A percentile compares a stretch with the other conserved stretches of the same genome.
Conservation (phyloP, 2,329 filamentous ascomycete genomes). For the Fusarium musae region DNA sequence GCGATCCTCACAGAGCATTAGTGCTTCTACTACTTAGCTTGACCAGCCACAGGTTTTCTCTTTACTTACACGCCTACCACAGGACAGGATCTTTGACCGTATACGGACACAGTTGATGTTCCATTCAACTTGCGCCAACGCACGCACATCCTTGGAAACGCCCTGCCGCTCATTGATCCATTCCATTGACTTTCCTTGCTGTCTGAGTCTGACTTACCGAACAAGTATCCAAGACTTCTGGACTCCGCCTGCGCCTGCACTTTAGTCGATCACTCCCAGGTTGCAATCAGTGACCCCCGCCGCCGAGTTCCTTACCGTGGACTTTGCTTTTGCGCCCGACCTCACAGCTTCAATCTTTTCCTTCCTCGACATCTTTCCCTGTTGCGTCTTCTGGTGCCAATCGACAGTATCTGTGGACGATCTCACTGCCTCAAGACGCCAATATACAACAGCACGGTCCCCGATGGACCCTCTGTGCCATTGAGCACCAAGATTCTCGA, state of each 20-base stretch:
- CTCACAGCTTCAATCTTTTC: slow-evolving; percentile 22
- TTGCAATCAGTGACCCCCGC: slow-evolving; percentile 27
- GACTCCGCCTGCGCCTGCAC: slow-evolving; percentile 24
- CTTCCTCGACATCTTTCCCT: slow-evolving; percentile 12
- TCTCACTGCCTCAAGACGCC: slow-evolving; percentile 1
- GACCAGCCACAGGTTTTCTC: slow-evolving; percentile 25
- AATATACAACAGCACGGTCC: slow-evolving; percentile 3
- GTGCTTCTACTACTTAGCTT: slow-evolving; percentile 22
- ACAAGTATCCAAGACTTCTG: slow-evolving; percentile 20
- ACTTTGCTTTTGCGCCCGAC: slow-evolving; percentile 26
- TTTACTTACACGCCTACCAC: slow-evolving; percentile 5
- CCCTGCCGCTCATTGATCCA: slow-evolving; percentile 25
- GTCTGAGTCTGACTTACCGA: slow-evolving; percentile 21
- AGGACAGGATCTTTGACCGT: slow-evolving; percentile 19
- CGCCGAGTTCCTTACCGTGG: slow-evolving; percentile 24
- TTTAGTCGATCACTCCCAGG: slow-evolving; percentile 36
- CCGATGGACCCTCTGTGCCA: slow-evolving; percentile 34
- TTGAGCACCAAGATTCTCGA: slow-evolving; percentile 29
- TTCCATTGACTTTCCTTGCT: slow-evolving; percentile 29
- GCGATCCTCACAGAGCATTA: slow-evolving; percentile 31
- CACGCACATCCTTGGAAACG: slow-evolving; percentile 26
- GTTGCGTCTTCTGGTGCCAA: slow-evolving; percentile 9
- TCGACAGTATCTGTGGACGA: neutral
- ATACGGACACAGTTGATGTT: slow-evolving; percentile 14
- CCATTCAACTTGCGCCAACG: slow-evolving; percentile 33